These are phyloP conservation scores for Ceratocystis cubensis DNA, from an alignment of 2,329 filamentous ascomycete genomes.

Conservation along the genomic window DNA sequence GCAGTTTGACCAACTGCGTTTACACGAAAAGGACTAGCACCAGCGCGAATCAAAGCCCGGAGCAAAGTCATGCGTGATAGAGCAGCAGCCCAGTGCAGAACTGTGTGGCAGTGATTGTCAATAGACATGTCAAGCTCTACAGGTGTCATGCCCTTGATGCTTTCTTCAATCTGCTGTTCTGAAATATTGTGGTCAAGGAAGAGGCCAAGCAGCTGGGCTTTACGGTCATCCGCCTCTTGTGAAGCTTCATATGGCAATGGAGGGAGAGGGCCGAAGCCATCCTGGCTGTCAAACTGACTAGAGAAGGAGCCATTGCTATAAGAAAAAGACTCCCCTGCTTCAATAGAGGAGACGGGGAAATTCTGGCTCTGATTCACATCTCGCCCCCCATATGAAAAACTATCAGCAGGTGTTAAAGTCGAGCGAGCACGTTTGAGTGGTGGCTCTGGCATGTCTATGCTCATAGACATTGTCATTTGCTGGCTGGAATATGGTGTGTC, in stretches of 20 bases:
- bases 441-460: slow-evolving; percentile 53
- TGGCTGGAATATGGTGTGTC: slow-evolving; percentile 17
- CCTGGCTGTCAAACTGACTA: slow-evolving; percentile 24
- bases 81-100: slow-evolving; percentile 91
- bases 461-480: slow-evolving; percentile 33
- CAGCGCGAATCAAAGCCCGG: slow-evolving; percentile 66
- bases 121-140: slow-evolving; percentile 85
- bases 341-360: slow-evolving; percentile 61
- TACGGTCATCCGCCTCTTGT: slow-evolving; percentile 63
- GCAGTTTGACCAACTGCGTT: slow-evolving; percentile 87
- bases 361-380: slow-evolving; percentile 34
- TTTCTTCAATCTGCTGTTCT: slow-evolving; percentile 62
- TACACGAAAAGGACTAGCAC: slow-evolving; percentile 75
- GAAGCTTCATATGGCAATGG: slow-evolving; percentile 51
- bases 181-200: slow-evolving; percentile 63
- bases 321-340: slow-evolving; percentile 67
- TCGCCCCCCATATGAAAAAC: slow-evolving; percentile 40
- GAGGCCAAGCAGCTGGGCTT: slow-evolving; percentile 66
- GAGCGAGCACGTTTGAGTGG: slow-evolving; percentile 65
- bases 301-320: slow-evolving; percentile 40
- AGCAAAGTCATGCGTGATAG: slow-evolving; percentile 74
- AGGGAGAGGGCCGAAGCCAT: slow-evolving; percentile 47
- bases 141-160: slow-evolving; percentile 61
- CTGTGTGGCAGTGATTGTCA: slow-evolving; percentile 77
- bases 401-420: slow-evolving; percentile 41